Conservation (phyloP, 345 rosid genomes). For the Lenwebbia sp. region DNA sequence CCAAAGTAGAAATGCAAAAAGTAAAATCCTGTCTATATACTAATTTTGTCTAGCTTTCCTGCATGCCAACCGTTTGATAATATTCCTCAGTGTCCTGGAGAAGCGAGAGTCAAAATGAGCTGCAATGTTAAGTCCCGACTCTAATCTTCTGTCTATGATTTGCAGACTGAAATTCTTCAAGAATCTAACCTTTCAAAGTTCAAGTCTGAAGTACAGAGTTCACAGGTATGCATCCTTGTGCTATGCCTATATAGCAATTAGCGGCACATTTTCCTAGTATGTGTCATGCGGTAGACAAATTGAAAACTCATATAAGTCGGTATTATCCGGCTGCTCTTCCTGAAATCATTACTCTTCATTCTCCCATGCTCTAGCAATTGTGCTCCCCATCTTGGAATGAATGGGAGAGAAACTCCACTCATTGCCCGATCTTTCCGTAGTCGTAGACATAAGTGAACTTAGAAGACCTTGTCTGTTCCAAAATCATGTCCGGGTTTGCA, state of each 20-base stretch:
- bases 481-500: not conserved
- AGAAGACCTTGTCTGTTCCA: not conserved
- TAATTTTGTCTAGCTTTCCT: not conserved
- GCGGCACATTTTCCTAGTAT: not conserved
- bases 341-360: not conserved
- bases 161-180: slow-evolving; percentile 68
- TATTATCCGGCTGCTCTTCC: not conserved
- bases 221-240: slow-evolving; percentile 38
- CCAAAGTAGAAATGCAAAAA: slow-evolving; percentile 86
- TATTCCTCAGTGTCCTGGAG: not conserved
- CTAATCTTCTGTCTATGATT: not conserved
- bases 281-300: not conserved
- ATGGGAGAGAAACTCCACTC: not conserved
- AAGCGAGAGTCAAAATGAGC: not conserved
- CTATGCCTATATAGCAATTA: not conserved
- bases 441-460: not conserved
- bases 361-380: not conserved
- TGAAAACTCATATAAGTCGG: not conserved
- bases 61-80: not conserved
- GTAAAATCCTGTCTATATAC: slow-evolving; percentile 5
- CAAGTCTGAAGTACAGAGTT: slow-evolving; percentile 75
- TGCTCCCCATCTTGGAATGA: not conserved
- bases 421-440: not conserved
- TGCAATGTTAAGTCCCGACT: not conserved
- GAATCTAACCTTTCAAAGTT: slow-evolving; percentile 80